Evolutionary conservation across 1,284 basidiomycete species (phyloP), one percentile per base, ranked within the genome.

Genomic region (Cryptococcus sp.): DNA sequence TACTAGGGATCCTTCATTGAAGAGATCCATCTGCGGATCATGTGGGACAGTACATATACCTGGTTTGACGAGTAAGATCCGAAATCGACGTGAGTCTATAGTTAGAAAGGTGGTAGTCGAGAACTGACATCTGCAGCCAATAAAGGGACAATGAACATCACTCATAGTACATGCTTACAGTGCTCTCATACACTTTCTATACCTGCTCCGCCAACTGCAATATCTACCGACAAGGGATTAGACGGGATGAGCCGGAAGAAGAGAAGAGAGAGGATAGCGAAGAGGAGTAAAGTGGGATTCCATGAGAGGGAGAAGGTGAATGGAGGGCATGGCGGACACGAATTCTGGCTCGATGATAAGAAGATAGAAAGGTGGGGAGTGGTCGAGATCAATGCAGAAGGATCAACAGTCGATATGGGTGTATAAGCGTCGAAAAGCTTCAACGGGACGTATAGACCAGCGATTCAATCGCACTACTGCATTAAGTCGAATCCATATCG

Each of bases 11-110:
- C 70, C 71, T 4, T 58, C 63, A 0, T 38, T 72, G 33, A 76
- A 76, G 58, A 58, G 67, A 14, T 50, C 62, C 0, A 50, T 72
- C 23, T 76, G 73, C 57, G 55, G 52, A 30, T 42, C 32, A 5
- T 76, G 73, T 61, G 57, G 58, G 10, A 67, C 73, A 1, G 62
- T 74, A 2, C 62, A 74, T 2, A 59, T 76, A 8, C 72, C 72
- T 5, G 73, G 73, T 3, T 49, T 73, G 35, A 74, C 71, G 1
- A 57, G 58, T 34, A 57, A 64, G 4, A 59, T 73, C 4, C 62
- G 73, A 14, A 66, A 71, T 45, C 51, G 66, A 38, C 64, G 72
- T 73, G 51, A 63, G 68, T 63, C 30, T 4, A 44, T 44, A 11
- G 34, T 5, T 10, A n/a, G 38, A 41, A 41, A 10, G 38, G n/a